Percentiles rank a stretch among this genome's conserved stretches.
phyloP scores from a whole-genome alignment of 2,329 filamentous ascomycete species.

The Cadophora luteo-olivacea region DNA sequence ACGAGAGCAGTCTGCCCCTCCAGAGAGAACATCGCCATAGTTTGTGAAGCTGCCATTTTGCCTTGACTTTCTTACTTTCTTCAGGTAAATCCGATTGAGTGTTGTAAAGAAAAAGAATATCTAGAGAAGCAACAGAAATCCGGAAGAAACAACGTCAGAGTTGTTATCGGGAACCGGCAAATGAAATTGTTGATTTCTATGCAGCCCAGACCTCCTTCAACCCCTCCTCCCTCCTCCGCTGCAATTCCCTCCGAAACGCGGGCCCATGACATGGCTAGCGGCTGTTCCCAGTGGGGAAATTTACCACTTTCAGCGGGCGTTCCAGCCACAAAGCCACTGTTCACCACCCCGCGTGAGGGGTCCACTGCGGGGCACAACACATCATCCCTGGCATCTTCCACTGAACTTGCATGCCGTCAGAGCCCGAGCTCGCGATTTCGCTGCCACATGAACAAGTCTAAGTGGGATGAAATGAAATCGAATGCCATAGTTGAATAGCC shows the following conservation, averaged over 20 bases:
- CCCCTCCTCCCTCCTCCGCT: conserved; percentile 3
- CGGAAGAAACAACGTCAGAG: neutral
- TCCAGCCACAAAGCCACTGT: conserved; percentile 7
- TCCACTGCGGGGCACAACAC: neutral
- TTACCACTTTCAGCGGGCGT: conserved; percentile 1
- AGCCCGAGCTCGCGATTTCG: conserved; percentile 20
- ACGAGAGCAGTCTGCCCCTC: conserved; percentile 48
- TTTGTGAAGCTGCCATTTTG: conserved; percentile 36
- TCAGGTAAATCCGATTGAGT: neutral
- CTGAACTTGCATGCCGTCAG: conserved; percentile 18
- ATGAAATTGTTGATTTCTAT: neutral
- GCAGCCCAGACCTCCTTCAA: neutral
- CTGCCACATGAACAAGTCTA: conserved; percentile 7
- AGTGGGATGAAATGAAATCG: neutral
- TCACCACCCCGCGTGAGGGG: neutral
- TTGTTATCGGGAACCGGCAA: neutral
- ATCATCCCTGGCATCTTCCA: neutral
- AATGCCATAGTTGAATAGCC: neutral
- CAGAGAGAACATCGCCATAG: conserved; percentile 44
- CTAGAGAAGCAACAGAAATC: neutral
- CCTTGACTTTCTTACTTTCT: neutral
- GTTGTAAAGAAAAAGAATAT: neutral
- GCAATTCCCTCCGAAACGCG: conserved; percentile 2
- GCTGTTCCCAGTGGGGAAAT: conserved; percentile 18
- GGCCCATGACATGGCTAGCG: neutral